Percentiles rank a stretch among this genome's conserved stretches.
Evolutionary conservation across 2,329 filamentous ascomycete genomes (phyloP).

Genomic region (Anisogramma anomala): DNA sequence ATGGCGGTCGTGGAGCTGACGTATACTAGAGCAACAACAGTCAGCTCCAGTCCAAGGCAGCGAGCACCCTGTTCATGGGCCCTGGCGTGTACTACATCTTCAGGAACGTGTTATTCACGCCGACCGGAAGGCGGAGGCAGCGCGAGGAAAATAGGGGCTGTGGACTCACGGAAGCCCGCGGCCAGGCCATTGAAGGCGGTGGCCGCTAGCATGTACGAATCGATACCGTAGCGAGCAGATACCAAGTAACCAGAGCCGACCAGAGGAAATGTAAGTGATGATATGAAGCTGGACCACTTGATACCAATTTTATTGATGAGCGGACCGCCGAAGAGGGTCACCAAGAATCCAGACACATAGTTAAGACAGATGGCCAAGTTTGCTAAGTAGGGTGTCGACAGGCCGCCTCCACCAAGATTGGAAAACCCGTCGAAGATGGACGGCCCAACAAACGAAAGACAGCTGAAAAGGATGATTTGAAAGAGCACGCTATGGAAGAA

Average conservation of each 20-base stretch:
- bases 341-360: constrained; percentile 1
- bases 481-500: no score
- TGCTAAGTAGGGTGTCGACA: constrained; percentile 6
- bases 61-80: no score
- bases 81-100: no score
- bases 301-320: constrained; percentile 29
- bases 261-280: constrained; percentile 23
- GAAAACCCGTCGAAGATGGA: constrained; percentile 6
- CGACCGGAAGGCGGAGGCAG: no score
- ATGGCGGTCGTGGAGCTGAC: constrained; percentile 26
- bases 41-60: no score
- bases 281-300: constrained; percentile 25
- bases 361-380: constrained; percentile 4
- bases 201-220: constrained; percentile 22
- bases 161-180: constrained; percentile 19
- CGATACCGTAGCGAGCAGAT: constrained; percentile 19
- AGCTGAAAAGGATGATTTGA: no score
- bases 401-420: constrained; percentile 7
- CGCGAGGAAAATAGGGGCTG: no score
- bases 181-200: constrained; percentile 16
- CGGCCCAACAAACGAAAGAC: constrained; percentile 4
- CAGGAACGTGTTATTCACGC: no score
- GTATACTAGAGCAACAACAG: no score
- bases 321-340: constrained; percentile 22
- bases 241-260: constrained; percentile 25